Evolutionary conservation across 192 early-diverging fungal genomes (phyloP), one percentile per base, ranked within the genome.

Genomic region (Coemansia sp.): DNA sequence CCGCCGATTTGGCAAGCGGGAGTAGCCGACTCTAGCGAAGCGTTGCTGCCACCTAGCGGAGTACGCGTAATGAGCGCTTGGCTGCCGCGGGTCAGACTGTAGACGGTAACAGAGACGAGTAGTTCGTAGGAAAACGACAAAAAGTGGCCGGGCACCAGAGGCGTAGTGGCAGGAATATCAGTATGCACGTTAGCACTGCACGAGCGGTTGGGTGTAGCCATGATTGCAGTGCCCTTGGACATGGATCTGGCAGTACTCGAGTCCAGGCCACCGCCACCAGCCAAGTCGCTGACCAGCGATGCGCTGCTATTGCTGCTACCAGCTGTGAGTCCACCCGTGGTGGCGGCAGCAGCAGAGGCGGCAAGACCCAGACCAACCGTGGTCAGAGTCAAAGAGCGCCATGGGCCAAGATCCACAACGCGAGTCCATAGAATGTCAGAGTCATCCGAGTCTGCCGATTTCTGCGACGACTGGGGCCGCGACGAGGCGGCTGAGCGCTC

Each of bases 51-150:
- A 37, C 78, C 64, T 12, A 81, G 70, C n/a, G 70, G 70, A 42
- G 78, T 81, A 46, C 68, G 70, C 4, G 78, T 81, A 11, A 61
- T 45, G 11, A 81, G 42, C 61, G 41, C 66, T 44, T 81, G 78
- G 7, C 39, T 76, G 14, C 78, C 74, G 21, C 78, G 67, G 2
- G 70, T 61, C 48, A 81, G 42, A 15, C 78, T 76, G 39, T 66
- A 66, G 11, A 81, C 66, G n/a, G 78, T 76, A 37, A 74, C 80
- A 4, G 68, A 70, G 59, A 82, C 59, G 12, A 74, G 69, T 8
- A 82, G 68, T 62, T 82, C 80, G 70, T 82, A 82, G 3, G 80
- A 75, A 64, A 82, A 82, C n/a, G 70, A 48, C 66, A 82, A 59
- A 34, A 77, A 82, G 41, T 77, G 75, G 10, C 75, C 74, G 5